Evolutionary conservation across 2,329 filamentous ascomycete genomes (phyloP), one percentile per base, ranked within the genome.

Genomic region (Penicillium janthinellum): DNA sequence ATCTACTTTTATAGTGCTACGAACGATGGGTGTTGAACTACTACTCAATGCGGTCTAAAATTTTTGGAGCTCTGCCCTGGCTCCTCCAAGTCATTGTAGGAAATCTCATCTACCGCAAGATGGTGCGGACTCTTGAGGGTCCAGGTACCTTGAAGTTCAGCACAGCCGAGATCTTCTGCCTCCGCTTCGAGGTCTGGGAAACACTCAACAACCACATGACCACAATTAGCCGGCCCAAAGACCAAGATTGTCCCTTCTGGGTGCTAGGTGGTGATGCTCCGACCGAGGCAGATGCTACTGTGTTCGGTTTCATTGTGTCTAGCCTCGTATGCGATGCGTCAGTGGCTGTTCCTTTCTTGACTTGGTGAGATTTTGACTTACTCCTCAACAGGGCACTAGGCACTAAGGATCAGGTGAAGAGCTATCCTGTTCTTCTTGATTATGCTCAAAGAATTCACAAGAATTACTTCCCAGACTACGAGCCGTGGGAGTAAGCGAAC

Each of bases 21-120:
- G 86, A 89, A 73, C 77, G 80, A 61, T 89, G 86, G 86, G 69
- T 80, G 2, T 75, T 84, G 57, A 87, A 88, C 68, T 88, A 84
- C 75, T 80, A 84, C 60, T 71, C 74, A 14, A 87, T 87, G 84
- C 82, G 86, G 15, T 79, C 80, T 53, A 73, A 82, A 39, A 73
- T 81, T 0, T 75, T 89, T 6, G 73, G 68, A 10, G 56, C 78
- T 0, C 61, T 88, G 1, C 82, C 85, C 0, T 88, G 82, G 67
- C 82, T 81, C 0, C 39, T 85, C 0, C 82, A 80, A 12, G 60
- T 83, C 0, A 2, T 86, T 1, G 68, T 88, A 7, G 86, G 85
- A 0, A 65, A 77, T 15, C 48, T 88, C 0, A 74, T 78, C 4
- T 80, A 84, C 64, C 78, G 82, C 17, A 75, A 71, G 15, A 75